phyloP scores from a whole-genome alignment of 768 basidiomycete genomes.

The Kwoniella heveanensis region DNA sequence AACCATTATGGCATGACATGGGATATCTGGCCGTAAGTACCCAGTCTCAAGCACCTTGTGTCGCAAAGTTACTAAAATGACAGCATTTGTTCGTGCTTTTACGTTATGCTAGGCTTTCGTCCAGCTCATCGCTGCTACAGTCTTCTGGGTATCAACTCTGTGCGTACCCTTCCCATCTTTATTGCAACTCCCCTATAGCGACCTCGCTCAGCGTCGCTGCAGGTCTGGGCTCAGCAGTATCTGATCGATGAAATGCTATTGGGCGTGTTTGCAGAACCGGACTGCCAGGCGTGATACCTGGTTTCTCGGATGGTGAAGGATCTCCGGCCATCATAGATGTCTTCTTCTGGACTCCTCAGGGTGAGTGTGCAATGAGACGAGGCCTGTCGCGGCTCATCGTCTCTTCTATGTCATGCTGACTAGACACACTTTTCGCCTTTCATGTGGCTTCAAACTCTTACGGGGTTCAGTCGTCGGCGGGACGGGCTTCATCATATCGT shows the following conservation, averaged over 20 bases:
- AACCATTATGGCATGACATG: slow-evolving; percentile 49
- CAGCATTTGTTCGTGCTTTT: too few relatives aligned
- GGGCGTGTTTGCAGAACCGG: slow-evolving; percentile 52
- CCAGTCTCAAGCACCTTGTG: too few relatives aligned
- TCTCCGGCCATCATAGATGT: slow-evolving; percentile 59
- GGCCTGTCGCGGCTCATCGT: too few relatives aligned
- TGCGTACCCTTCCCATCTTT: slow-evolving; percentile 51
- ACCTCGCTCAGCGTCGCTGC: too few relatives aligned
- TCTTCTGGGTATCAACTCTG: slow-evolving; percentile 65
- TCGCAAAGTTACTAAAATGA: too few relatives aligned
- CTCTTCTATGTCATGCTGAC: too few relatives aligned
- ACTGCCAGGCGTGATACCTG: slow-evolving; percentile 59
- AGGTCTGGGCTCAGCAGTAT: too few relatives aligned
- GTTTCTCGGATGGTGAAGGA: slow-evolving; percentile 40
- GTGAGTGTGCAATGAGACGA: slow-evolving; percentile 35
- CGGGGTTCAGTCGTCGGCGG: slow-evolving; percentile 62
- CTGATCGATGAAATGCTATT: background rate
- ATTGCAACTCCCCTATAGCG: slow-evolving; percentile 10
- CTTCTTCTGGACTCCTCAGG: slow-evolving; percentile 66
- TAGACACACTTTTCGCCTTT: too few relatives aligned
- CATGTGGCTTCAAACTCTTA: too few relatives aligned
- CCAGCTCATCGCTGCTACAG: slow-evolving; percentile 64
- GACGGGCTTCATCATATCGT: slow-evolving; percentile 61
- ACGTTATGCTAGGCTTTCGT: slow-evolving; percentile 62
- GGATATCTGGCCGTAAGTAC: slow-evolving; percentile 54